Evolutionary conservation across 352 stramenopile genomes (phyloP).

Genomic region (Pythium diclinum): DNA sequence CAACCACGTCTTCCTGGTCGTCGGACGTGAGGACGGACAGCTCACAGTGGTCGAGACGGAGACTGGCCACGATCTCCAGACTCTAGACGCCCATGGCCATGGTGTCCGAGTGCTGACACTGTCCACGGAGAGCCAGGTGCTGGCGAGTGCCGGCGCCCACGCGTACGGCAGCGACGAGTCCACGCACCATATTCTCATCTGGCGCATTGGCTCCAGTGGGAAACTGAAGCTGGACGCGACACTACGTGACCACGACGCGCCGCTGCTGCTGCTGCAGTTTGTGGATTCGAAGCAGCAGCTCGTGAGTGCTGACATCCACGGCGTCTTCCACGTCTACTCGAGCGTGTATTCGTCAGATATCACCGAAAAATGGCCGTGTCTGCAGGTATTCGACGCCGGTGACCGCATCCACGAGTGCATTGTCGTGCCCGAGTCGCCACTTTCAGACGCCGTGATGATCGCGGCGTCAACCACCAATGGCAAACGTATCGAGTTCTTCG

Average conservation of each 20-base stretch:
- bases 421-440: slow-evolving; percentile 41
- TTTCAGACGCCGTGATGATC: slow-evolving; percentile 56
- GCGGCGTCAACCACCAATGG: slow-evolving; percentile 22
- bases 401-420: slow-evolving; percentile 22
- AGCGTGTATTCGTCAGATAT: not conserved
- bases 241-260: slow-evolving; percentile 26
- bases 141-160: slow-evolving; percentile 57
- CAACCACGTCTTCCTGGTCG: slow-evolving; percentile 49
- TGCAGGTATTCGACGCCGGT: slow-evolving; percentile 13
- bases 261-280: slow-evolving; percentile 31
- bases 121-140: slow-evolving; percentile 43
- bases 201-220: slow-evolving; percentile 17
- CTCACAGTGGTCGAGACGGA: slow-evolving; percentile 55
- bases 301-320: slow-evolving; percentile 52
- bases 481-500: slow-evolving; percentile 45
- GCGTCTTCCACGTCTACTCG: slow-evolving; percentile 28
- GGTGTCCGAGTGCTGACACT: slow-evolving; percentile 53
- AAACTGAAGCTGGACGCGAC: slow-evolving; percentile 17
- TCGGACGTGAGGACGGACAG: slow-evolving; percentile 55
- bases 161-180: slow-evolving; percentile 64
- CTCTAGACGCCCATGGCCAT: slow-evolving; percentile 54
- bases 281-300: slow-evolving; percentile 62
- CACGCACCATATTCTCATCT: slow-evolving; percentile 48
- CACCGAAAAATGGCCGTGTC: slow-evolving; percentile 18
- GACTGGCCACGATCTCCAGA: slow-evolving; percentile 37